These are phyloP conservation scores for Ceratobasidium sp. DNA, from an alignment of 1,284 basidiomycete species.

Conservation along the genomic window DNA sequence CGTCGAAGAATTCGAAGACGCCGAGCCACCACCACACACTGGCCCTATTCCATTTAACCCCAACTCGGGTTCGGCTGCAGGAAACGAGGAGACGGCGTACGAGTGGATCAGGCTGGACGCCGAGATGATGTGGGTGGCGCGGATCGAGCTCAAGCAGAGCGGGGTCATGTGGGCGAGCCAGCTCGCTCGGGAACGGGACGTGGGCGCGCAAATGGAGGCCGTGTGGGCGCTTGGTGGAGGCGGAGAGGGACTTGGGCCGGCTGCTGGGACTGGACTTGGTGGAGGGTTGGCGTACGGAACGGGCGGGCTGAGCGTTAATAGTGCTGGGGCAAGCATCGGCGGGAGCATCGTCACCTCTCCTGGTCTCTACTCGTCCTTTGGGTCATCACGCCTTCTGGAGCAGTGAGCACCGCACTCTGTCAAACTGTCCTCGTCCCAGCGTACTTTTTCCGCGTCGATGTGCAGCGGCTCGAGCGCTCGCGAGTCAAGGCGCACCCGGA, in stretches of 20 bases:
- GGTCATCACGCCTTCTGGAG: conserved; percentile 26
- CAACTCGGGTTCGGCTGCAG: background rate
- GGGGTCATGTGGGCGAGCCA: conserved; percentile 99
- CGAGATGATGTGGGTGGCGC: conserved; percentile 98
- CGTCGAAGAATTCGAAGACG: conserved; percentile 96
- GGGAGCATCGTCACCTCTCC: conserved; percentile 46
- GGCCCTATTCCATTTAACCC: conserved; percentile 55
- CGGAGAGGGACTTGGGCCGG: conserved; percentile 1
- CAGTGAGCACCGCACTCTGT: conserved; percentile 58
- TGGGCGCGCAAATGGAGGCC: conserved; percentile 95
- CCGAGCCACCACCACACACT: conserved; percentile 91
- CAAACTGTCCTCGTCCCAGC: conserved; percentile 94
- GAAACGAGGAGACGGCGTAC: conserved; percentile 66
- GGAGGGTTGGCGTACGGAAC: background rate
- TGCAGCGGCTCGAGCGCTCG: conserved; percentile 89
- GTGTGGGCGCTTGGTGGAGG: conserved; percentile 34
- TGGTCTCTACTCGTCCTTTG: conserved; percentile 23
- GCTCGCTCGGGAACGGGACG: conserved; percentile 93
- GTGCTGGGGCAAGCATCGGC: background rate
- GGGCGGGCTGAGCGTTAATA: background rate
- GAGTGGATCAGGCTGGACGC: conserved; percentile 99
- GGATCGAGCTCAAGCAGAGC: conserved; percentile 91
- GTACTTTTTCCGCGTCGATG: conserved; percentile 98
- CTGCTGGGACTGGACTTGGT: background rate
- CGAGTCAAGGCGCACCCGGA: conserved; percentile 74